Percentiles rank a stretch among this genome's conserved stretches.
phyloP scores from a whole-genome alignment of 208 protist species.

The Naegleria fowleri region DNA sequence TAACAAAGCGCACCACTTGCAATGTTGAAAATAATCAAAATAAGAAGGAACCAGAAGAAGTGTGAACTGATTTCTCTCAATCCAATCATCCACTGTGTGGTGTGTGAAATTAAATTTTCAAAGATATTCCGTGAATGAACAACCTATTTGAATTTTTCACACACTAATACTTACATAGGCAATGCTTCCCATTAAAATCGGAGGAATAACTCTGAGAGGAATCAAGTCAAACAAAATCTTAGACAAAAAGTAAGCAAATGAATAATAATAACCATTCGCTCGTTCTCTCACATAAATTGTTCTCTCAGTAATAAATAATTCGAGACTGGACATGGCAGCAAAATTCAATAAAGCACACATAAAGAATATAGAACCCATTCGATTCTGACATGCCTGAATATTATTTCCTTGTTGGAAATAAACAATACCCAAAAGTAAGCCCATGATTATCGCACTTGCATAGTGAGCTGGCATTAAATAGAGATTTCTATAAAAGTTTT shows the following conservation, averaged over 20 bases:
- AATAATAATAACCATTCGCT: slow-evolving; percentile 73
- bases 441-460: background rate
- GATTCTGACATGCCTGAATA: slow-evolving; percentile 53
- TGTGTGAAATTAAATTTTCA: background rate
- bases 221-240: slow-evolving; percentile 79
- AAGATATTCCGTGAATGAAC: background rate
- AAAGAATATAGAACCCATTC: slow-evolving; percentile 70
- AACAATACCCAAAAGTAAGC: background rate
- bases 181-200: slow-evolving; percentile 66
- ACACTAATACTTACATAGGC: background rate
- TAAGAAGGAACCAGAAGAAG: slow-evolving; percentile 17
- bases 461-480: slow-evolving; percentile 20
- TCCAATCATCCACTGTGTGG: slow-evolving; percentile 23
- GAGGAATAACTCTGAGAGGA: slow-evolving; percentile 68
- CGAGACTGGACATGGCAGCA: slow-evolving; percentile 69
- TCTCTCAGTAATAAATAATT: slow-evolving; percentile 73
- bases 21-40: slow-evolving; percentile 22
- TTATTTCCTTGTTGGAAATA: background rate
- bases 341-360: slow-evolving; percentile 72
- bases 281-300: slow-evolving; percentile 74
- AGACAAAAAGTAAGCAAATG: slow-evolving; percentile 72
- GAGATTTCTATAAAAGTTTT: slow-evolving; percentile 22
- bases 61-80: background rate
- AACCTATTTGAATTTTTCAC: too few relatives aligned
- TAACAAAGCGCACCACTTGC: background rate